A percentile compares a stretch with the other conserved stretches of the same genome.
phyloP scores from a whole-genome alignment of 2,329 filamentous ascomycete genomes.

The Aspergillus aculeatus region DNA sequence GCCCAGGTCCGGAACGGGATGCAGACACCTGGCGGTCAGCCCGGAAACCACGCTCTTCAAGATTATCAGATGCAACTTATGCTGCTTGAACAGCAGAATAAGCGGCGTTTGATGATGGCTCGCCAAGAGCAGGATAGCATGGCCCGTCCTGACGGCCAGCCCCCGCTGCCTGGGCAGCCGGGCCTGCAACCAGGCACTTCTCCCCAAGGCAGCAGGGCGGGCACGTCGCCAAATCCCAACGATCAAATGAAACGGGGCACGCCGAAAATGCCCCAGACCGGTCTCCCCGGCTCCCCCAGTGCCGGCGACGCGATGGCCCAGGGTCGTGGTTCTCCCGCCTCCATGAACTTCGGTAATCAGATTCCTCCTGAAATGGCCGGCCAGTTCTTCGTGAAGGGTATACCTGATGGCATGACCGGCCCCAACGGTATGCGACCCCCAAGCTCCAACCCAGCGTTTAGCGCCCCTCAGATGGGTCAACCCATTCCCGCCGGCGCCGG shows the following conservation, averaged over 20 bases:
- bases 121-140: slow-evolving; percentile 66
- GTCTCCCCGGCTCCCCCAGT: slow-evolving; percentile 57
- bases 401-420: slow-evolving; percentile 42
- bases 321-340: slow-evolving; percentile 60
- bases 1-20: slow-evolving; percentile 41
- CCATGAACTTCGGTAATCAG: slow-evolving; percentile 53
- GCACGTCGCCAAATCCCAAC: slow-evolving; percentile 60
- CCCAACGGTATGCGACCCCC: slow-evolving; percentile 59
- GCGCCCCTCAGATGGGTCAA: slow-evolving; percentile 43
- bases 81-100: slow-evolving; percentile 68
- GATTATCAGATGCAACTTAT: slow-evolving; percentile 71
- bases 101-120: slow-evolving; percentile 65
- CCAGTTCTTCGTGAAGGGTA: slow-evolving; percentile 47
- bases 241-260: slow-evolving; percentile 64
- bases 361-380: slow-evolving; percentile 51
- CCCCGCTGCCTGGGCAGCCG: slow-evolving; percentile 46
- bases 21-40: slow-evolving; percentile 42
- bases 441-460: slow-evolving; percentile 53
- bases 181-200: slow-evolving; percentile 56
- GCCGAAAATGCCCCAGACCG: slow-evolving; percentile 58
- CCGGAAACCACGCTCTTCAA: slow-evolving; percentile 62
- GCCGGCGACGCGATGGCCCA: slow-evolving; percentile 56
- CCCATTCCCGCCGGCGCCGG: slow-evolving; percentile 41
- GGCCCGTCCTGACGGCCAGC: slow-evolving; percentile 51
- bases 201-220: slow-evolving; percentile 56